Base-by-base conservation (phyloP, 176 grass and related monocot genomes). In the Cenchrus fungigraminus region DNA sequence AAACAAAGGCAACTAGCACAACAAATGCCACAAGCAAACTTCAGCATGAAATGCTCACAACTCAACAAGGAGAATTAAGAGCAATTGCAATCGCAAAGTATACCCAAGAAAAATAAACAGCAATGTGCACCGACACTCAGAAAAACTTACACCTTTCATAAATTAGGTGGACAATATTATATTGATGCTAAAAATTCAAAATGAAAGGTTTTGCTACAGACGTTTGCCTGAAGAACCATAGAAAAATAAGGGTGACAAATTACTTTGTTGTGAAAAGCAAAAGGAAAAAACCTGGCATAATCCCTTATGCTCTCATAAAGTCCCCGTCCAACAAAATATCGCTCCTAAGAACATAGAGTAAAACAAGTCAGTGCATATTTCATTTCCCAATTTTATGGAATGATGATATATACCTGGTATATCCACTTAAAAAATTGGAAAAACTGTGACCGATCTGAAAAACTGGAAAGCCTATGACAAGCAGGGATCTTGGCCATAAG, bases 401-500 rank as follows among this genome's bases (percentile, higher is more conserved):
- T 40, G 57, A 83, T 58, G 37, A 86, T 73, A 76, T 32, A 82
- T 89, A 95, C 96, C 82, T 98, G 87, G 69, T 98, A 98, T 91
- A 98, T 98, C 96, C 96, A 98, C 89, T 98, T 98, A 86, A 98
- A 98, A 84, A 98, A 98, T 70, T 98, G 93, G 87, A 98, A 95
- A 87, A 98, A 98, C 50, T 90, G 84, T n/a, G 84, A 88, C 47
- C 87, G 85, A 42, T 98, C 96, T 64, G 93, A 91, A 12, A 89
- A 89, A 73, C 78, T 71, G 19, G 96, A 98, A 20, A 98, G 85
- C 65, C 68, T 94, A 74, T 98, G 96, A 79, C 93, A 95, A 72
- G 96, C 96, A 83, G 96, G 96, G 70, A 98, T 98, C 86, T 98
- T 98, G 20, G 92, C 86, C 91, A 95, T 42, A 29, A 88, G 43